phyloP scores from a whole-genome alignment of 441 rosid species.

The Iberis amara region DNA sequence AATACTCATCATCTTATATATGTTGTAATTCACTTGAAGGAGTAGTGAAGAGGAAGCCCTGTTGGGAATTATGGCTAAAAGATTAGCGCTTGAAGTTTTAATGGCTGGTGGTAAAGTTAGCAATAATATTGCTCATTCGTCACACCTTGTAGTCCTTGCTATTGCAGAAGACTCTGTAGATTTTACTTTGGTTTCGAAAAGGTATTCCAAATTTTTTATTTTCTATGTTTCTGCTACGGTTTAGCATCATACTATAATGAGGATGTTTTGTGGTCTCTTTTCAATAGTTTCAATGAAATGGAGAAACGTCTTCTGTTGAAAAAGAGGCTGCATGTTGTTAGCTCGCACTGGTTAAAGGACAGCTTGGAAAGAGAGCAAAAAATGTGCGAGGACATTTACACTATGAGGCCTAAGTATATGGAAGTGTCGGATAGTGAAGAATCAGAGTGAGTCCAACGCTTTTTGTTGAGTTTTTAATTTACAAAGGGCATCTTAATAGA shows the following conservation, averaged over 20 bases:
- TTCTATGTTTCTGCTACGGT: not conserved
- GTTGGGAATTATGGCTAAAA: constrained; percentile 50
- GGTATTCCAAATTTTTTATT: constrained; percentile 35
- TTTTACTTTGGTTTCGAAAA: constrained; percentile 38
- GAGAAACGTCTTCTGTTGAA: constrained; percentile 46
- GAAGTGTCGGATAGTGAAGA: constrained; percentile 41
- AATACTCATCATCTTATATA: constrained; percentile 21
- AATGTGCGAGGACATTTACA: constrained; percentile 55
- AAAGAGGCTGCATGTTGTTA: constrained; percentile 53
- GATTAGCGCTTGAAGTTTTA: constrained; percentile 65
- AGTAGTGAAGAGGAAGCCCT: constrained; percentile 50
- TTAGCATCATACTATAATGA: not conserved
- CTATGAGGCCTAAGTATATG: constrained; percentile 45
- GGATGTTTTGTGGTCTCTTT: constrained; percentile 3
- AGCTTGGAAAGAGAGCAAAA: constrained; percentile 53
- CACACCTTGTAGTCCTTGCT: constrained; percentile 68
- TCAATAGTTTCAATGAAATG: constrained; percentile 40
- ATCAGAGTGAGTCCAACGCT: constrained; percentile 40
- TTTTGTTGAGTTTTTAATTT: constrained; percentile 11
- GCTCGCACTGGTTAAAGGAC: constrained; percentile 72
- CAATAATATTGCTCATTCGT: constrained; percentile 51
- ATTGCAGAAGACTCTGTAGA: constrained; percentile 43
- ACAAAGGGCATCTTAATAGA: not conserved
- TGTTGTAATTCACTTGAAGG: constrained; percentile 35
- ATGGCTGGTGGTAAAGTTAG: constrained; percentile 81